A percentile compares a stretch with the other conserved stretches of the same genome.
Conservation (phyloP, 306 rosid species). For the Argentina anserina region DNA sequence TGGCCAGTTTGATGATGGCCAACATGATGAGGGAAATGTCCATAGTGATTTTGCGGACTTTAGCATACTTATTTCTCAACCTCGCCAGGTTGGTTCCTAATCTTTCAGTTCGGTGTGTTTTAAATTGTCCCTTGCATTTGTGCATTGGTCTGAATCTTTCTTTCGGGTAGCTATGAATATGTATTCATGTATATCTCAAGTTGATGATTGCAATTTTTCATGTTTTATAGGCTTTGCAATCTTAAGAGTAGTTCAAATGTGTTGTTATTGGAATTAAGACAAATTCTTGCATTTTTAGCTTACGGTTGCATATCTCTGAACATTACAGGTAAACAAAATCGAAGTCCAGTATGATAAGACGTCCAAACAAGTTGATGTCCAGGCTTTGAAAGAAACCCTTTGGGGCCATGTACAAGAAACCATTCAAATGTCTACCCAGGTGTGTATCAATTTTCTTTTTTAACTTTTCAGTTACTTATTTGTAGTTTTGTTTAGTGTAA, state of each 20-base stretch:
- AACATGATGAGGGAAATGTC: slow-evolving; percentile 51
- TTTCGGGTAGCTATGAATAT: background rate
- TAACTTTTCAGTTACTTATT: too few species aligned
- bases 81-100: slow-evolving; percentile 72
- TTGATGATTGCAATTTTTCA: background rate
- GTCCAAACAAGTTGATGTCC: slow-evolving; percentile 91
- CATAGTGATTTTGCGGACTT: slow-evolving; percentile 70
- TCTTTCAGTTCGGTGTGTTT: slow-evolving; percentile 11
- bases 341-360: slow-evolving; percentile 94
- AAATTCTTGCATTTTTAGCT: slow-evolving; percentile 16
- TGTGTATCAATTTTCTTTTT: slow-evolving; percentile 28
- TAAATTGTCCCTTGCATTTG: background rate
- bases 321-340: slow-evolving; percentile 73
- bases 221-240: background rate
- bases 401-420: slow-evolving; percentile 75
- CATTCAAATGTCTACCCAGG: slow-evolving; percentile 46
- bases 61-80: slow-evolving; percentile 68
- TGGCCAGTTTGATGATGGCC: slow-evolving; percentile 42
- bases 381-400: slow-evolving; percentile 70
- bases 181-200: background rate
- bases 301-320: slow-evolving; percentile 23
- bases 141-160: background rate
- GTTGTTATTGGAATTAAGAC: background rate
- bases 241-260: background rate
- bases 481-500: background rate